phyloP scores from a whole-genome alignment of 345 rosid genomes.

The Microthlaspi erraticum region DNA sequence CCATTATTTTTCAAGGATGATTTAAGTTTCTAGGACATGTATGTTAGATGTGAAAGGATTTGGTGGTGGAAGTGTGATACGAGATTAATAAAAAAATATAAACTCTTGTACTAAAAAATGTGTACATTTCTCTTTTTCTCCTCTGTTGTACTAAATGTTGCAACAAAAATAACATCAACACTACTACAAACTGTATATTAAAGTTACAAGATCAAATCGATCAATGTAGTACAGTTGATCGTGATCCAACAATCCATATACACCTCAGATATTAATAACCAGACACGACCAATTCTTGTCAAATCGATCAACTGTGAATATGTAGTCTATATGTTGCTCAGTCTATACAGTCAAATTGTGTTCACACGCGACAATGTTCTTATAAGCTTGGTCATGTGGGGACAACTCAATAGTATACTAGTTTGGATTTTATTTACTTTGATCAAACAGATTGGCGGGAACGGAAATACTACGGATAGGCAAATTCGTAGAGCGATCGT shows the following conservation, averaged over 20 bases:
- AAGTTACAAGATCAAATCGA: no score
- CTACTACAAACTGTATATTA: no score
- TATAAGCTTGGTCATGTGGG: slow-evolving; percentile 14
- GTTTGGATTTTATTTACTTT: slow-evolving; percentile 2
- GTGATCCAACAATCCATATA: no score
- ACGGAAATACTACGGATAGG: no score
- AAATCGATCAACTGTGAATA: not conserved
- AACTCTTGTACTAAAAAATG: slow-evolving; percentile 19
- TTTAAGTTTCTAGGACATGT: slow-evolving; percentile 26
- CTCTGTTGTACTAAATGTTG: slow-evolving; percentile 16
- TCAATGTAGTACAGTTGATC: no score
- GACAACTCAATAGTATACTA: slow-evolving; percentile 18
- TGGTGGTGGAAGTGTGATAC: slow-evolving; percentile 36
- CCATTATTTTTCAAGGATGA: slow-evolving; percentile 24
- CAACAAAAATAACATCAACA: not conserved
- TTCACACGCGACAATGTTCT: not conserved
- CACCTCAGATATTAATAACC: no score
- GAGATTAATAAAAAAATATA: slow-evolving; percentile 23
- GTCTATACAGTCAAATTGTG: slow-evolving; percentile 2
- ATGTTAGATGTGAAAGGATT: slow-evolving; percentile 35
- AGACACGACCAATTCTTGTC: no score
- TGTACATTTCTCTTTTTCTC: slow-evolving; percentile 18
- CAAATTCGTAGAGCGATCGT: no score
- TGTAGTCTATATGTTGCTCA: slow-evolving; percentile 21
- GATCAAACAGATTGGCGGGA: not conserved